phyloP scores from a whole-genome alignment of 2,329 filamentous ascomycete genomes.

The Fusarium pininemorale region DNA sequence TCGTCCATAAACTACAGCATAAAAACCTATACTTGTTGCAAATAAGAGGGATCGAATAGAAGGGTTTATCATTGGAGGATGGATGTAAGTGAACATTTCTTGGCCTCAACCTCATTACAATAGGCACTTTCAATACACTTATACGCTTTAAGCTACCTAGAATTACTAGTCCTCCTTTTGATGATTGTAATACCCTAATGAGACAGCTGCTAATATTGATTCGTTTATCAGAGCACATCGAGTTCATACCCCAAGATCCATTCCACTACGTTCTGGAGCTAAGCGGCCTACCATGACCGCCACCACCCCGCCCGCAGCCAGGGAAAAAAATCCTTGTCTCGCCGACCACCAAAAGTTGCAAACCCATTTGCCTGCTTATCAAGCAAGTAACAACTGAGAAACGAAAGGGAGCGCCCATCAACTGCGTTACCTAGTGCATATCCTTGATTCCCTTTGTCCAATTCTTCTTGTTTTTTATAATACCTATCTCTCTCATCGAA shows the following conservation, averaged over 20 bases:
- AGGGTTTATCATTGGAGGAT: not conserved
- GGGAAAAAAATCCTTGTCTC: slow-evolving; percentile 37
- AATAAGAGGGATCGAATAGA: not conserved
- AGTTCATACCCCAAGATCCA: not conserved
- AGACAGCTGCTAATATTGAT: not conserved
- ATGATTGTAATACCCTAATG: not conserved
- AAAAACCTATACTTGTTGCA: not conserved
- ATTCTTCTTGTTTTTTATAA: not conserved
- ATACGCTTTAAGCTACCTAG: not conserved
- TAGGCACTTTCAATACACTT: not conserved
- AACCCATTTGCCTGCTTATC: slow-evolving; percentile 42
- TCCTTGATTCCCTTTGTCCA: not conserved
- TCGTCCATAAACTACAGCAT: not conserved
- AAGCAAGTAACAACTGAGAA: slow-evolving; percentile 37
- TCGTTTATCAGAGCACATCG: not conserved
- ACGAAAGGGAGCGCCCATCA: not conserved
- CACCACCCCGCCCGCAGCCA: slow-evolving; percentile 44
- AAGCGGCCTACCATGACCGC: slow-evolving; percentile 19
- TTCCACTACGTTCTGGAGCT: not conserved
- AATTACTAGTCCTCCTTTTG: not conserved
- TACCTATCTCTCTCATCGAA: not conserved
- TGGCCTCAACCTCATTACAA: not conserved
- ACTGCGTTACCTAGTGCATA: not conserved
- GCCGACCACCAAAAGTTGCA: slow-evolving; percentile 25
- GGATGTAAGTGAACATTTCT: not conserved